These are phyloP conservation scores for Lignosus rhinocerotis DNA, from an alignment of 1,284 basidiomycete genomes.

Conservation along the genomic window DNA sequence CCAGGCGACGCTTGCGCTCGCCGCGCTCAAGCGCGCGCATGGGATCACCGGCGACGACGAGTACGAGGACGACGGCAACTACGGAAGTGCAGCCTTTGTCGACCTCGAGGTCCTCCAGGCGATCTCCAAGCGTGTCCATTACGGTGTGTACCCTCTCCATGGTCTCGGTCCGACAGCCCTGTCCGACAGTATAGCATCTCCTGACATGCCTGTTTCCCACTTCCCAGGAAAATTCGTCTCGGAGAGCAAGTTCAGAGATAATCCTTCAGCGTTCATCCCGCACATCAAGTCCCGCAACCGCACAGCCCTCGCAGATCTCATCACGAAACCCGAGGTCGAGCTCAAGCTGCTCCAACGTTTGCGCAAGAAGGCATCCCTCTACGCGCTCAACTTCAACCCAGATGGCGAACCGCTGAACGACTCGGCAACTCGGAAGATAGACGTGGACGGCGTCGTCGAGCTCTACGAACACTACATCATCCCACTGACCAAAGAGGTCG, in stretches of 20 bases:
- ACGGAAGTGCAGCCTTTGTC: constrained; percentile 91
- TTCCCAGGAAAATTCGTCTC: constrained; percentile 94
- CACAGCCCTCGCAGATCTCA: constrained; percentile 77
- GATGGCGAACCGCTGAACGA: constrained; percentile 59
- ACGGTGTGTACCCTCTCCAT: constrained; percentile 60
- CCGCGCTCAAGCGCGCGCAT: constrained; percentile 59
- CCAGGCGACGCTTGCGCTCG: constrained; percentile 61
- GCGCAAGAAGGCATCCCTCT: constrained; percentile 89
- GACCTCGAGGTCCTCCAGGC: constrained; percentile 95
- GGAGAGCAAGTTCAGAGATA: constrained; percentile 89
- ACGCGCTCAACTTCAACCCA: constrained; percentile 86
- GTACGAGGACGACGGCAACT: constrained; percentile 92
- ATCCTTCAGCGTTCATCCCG: constrained; percentile 88
- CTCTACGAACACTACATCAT: constrained; percentile 96
- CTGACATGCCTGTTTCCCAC: neutral
- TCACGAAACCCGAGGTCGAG: constrained; percentile 97
- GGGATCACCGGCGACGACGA: constrained; percentile 69
- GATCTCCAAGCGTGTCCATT: constrained; percentile 95
- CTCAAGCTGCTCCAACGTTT: constrained; percentile 83
- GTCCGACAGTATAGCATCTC: neutral
- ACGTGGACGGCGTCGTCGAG: constrained; percentile 89
- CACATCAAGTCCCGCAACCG: constrained; percentile 84
- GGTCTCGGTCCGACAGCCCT: neutral
- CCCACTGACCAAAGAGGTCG: constrained; percentile 96
- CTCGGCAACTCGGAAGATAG: constrained; percentile 66